Percentiles rank a stretch among this genome's conserved stretches.
These are phyloP conservation scores for Hymenoscyphus fraxineus DNA, from an alignment of 2,329 filamentous ascomycete species.

Conservation along the genomic window DNA sequence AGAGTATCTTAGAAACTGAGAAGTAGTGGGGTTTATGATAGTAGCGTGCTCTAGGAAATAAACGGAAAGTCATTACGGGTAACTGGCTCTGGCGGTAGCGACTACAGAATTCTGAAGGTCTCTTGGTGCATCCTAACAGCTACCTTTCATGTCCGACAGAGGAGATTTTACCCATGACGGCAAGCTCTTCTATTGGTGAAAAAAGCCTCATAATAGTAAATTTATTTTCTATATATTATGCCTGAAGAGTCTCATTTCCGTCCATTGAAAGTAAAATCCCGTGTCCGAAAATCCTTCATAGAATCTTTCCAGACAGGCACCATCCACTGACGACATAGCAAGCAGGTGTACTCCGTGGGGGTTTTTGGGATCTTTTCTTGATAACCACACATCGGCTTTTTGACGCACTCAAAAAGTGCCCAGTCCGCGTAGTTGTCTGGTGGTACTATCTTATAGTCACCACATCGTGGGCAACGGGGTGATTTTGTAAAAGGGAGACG, in stretches of 20 bases:
- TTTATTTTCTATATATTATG: too few relatives aligned
- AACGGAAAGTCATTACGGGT: too few relatives aligned
- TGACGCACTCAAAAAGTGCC: not conserved
- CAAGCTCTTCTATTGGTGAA: too few relatives aligned
- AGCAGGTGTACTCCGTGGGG: not conserved
- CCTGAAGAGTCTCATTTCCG: not conserved
- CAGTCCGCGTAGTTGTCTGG: not conserved
- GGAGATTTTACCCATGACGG: too few relatives aligned
- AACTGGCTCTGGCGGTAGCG: too few relatives aligned
- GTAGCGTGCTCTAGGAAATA: too few relatives aligned
- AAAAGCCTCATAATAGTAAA: too few relatives aligned
- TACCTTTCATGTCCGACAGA: too few relatives aligned
- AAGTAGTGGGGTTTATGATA: too few relatives aligned
- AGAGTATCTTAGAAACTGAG: too few relatives aligned
- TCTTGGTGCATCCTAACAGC: too few relatives aligned
- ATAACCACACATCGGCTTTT: not conserved
- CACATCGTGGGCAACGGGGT: not conserved
- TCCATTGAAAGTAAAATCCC: not conserved
- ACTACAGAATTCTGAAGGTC: too few relatives aligned
- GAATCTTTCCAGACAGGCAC: not conserved
- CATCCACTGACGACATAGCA: not conserved
- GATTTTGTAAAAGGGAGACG: not conserved
- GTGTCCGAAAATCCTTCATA: not conserved
- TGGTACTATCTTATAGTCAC: not conserved
- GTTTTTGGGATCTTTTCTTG: not conserved